phyloP scores from a whole-genome alignment of 805 yeast genomes.

The Saitoella complicata region DNA sequence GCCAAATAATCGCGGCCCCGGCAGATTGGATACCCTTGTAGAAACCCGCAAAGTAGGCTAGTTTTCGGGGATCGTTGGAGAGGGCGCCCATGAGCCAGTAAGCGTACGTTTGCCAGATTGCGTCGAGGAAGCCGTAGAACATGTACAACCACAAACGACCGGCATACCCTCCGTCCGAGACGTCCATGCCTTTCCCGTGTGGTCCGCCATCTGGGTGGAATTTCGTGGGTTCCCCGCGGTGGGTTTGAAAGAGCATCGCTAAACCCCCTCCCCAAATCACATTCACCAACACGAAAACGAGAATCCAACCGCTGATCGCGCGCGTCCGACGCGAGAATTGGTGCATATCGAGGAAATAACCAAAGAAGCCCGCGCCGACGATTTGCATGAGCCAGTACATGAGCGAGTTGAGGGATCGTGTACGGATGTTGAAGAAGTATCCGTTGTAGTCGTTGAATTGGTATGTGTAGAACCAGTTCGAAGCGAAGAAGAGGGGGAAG shows the following conservation, averaged over 20 bases:
- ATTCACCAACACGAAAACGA: conserved; percentile 26
- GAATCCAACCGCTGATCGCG: conserved; percentile 28
- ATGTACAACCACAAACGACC: conserved; percentile 49
- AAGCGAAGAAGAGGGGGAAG: conserved; percentile 46
- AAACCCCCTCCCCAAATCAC: conserved; percentile 48
- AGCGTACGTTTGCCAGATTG: conserved; percentile 41
- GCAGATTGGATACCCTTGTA: conserved; percentile 51
- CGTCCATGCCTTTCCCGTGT: conserved; percentile 24
- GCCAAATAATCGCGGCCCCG: conserved; percentile 46
- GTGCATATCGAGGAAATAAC: conserved; percentile 32
- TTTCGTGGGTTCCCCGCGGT: conserved; percentile 19
- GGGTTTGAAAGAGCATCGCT: conserved; percentile 29
- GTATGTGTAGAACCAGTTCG: conserved; percentile 54
- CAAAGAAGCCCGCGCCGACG: conserved; percentile 37
- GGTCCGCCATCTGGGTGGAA: no score
- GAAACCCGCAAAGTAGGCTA: conserved; percentile 42
- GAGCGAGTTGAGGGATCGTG: conserved; percentile 44
- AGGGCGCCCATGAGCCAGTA: conserved; percentile 46
- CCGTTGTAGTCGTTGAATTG: conserved; percentile 45
- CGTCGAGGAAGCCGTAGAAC: conserved; percentile 44
- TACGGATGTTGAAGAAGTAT: conserved; percentile 38
- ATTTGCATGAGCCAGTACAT: conserved; percentile 48
- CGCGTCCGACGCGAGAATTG: conserved; percentile 28
- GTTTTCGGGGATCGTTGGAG: conserved; percentile 39
- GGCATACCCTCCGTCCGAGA: conserved; percentile 30